A percentile compares a stretch with the other conserved stretches of the same genome.
These are phyloP conservation scores for Russula virescens DNA, from an alignment of 768 basidiomycete genomes.

Conservation along the genomic window DNA sequence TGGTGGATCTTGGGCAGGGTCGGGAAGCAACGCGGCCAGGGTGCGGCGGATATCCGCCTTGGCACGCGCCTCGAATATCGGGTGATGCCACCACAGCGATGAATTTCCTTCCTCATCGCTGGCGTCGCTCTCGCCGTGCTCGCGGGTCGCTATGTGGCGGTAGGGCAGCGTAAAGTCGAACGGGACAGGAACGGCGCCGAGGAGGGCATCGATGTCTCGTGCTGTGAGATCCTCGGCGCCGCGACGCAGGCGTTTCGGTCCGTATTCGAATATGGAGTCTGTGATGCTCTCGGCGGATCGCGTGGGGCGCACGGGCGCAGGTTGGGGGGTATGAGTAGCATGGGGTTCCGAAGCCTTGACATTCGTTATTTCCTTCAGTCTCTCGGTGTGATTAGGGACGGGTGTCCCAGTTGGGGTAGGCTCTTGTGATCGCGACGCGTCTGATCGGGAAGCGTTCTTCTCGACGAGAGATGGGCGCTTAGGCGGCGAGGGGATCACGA, in stretches of 20 bases:
- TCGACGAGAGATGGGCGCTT: background rate
- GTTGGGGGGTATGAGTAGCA: background rate
- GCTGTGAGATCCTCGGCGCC: background rate
- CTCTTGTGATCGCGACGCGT: background rate
- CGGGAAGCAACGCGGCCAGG: constrained; percentile 10
- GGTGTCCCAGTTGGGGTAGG: background rate
- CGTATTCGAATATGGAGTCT: background rate
- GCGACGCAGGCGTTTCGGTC: constrained; percentile 3
- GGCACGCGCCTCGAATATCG: constrained; percentile 12
- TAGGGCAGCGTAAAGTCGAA: constrained; percentile 2
- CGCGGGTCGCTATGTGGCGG: background rate
- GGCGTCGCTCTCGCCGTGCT: background rate
- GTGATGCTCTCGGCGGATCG: background rate
- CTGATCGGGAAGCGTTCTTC: background rate
- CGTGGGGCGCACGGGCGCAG: background rate
- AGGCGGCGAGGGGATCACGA: constrained; percentile 11
- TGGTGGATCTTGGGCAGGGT: constrained; percentile 3
- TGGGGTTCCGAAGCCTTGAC: background rate
- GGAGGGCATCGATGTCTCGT: constrained; percentile 7
- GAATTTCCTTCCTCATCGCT: background rate
- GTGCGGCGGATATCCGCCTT: constrained; percentile 20
- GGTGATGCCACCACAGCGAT: constrained; percentile 13
- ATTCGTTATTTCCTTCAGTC: background rate
- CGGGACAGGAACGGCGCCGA: constrained; percentile 1
- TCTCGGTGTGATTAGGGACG: background rate